Evolutionary conservation across 371 early-diverging fungal species (phyloP).

Genomic region (Mucor saturninus): DNA sequence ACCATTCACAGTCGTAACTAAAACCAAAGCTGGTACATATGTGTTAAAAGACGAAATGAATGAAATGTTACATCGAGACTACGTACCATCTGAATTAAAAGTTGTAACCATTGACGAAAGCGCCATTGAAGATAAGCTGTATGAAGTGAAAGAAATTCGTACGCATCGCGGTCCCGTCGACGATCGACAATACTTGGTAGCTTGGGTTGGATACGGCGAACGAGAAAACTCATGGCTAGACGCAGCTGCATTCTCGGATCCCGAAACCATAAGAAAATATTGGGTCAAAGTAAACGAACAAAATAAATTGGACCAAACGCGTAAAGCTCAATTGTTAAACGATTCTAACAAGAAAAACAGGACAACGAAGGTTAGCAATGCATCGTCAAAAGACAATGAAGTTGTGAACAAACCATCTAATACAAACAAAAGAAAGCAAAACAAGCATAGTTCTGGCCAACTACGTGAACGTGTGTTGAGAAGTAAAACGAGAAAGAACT

Average conservation of each 20-base stretch:
- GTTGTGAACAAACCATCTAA: background rate
- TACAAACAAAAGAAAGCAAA: too few relatives aligned
- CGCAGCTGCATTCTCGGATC: background rate
- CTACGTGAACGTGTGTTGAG: too few relatives aligned
- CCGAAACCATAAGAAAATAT: conserved; percentile 6
- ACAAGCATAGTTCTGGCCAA: too few relatives aligned
- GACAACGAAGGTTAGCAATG: too few relatives aligned
- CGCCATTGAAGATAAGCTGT: conserved; percentile 8
- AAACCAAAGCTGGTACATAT: conserved; percentile 24
- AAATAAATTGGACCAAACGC: background rate
- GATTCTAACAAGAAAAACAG: background rate
- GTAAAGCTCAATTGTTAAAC: background rate
- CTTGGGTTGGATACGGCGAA: conserved; percentile 14
- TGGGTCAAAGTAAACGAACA: conserved; percentile 4
- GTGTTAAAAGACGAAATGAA: conserved; percentile 17
- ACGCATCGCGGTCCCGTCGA: background rate
- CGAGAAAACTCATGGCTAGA: conserved; percentile 9
- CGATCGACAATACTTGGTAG: conserved; percentile 6
- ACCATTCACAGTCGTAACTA: conserved; percentile 27
- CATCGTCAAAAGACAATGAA: background rate
- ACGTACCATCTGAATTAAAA: conserved; percentile 21
- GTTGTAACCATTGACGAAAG: conserved; percentile 13
- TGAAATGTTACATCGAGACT: conserved; percentile 19
- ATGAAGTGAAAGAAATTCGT: conserved; percentile 4
- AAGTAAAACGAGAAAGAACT: too few relatives aligned